These are phyloP conservation scores for Neofusicoccum ribis DNA, from an alignment of 2,329 filamentous ascomycete genomes.

Conservation along the genomic window DNA sequence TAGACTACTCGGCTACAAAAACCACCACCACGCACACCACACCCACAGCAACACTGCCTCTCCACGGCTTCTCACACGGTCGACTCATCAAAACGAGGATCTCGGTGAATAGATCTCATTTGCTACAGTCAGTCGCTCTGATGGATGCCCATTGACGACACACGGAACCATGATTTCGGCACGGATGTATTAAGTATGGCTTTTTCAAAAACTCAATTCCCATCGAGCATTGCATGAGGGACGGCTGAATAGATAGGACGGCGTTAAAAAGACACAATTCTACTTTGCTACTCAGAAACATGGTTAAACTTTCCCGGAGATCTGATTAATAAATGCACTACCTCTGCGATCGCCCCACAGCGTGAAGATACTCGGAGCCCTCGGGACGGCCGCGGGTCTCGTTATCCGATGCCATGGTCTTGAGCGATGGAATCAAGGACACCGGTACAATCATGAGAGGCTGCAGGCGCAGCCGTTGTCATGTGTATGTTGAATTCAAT, in stretches of 20 bases:
- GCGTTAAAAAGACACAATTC: slow-evolving; percentile 4
- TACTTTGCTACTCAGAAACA: not conserved
- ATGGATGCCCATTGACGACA: not conserved
- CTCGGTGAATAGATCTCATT: not conserved
- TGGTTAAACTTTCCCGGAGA: too few relatives aligned
- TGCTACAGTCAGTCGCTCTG: not conserved
- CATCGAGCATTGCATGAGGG: slow-evolving; percentile 1
- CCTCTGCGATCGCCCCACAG: too few relatives aligned
- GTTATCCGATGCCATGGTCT: too few relatives aligned
- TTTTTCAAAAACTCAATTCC: not conserved
- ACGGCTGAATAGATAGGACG: slow-evolving; percentile 8
- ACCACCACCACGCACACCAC: not conserved
- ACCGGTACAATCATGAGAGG: too few relatives aligned
- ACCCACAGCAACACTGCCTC: not conserved
- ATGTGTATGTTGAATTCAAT: too few relatives aligned
- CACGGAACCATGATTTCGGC: not conserved
- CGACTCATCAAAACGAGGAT: not conserved
- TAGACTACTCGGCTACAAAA: not conserved
- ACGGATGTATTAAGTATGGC: slow-evolving; percentile 8
- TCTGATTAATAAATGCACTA: too few relatives aligned
- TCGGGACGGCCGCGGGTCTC: too few relatives aligned
- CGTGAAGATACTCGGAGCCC: too few relatives aligned
- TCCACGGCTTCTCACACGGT: not conserved
- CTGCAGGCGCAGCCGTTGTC: too few relatives aligned
- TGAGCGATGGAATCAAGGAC: too few relatives aligned